Conservation (phyloP, 345 rosid species). For the Triadica sebifera region DNA sequence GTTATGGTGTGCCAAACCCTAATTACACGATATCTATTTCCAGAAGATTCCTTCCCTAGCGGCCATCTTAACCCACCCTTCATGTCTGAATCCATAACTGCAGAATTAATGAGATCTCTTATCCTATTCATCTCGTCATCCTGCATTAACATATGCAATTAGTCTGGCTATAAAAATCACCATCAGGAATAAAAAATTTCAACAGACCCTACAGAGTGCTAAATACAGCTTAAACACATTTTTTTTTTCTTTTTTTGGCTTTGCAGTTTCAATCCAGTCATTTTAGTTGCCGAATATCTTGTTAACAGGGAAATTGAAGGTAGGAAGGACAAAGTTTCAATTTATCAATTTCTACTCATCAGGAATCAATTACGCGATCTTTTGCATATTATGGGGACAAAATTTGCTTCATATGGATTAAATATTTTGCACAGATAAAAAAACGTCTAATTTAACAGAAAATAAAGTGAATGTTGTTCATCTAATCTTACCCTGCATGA, state of each 20-base stretch:
- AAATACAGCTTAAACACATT: not conserved
- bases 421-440: not conserved
- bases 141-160: slow-evolving; percentile 31
- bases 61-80: slow-evolving; percentile 80
- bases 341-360: too few species aligned
- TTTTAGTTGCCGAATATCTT: too few species aligned
- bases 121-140: slow-evolving; percentile 55
- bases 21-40: slow-evolving; percentile 38
- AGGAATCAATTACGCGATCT: too few species aligned
- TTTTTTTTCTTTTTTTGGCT: not conserved
- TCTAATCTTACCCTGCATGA: not conserved
- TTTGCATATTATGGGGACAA: too few species aligned
- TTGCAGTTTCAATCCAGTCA: not conserved
- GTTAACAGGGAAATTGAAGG: too few species aligned
- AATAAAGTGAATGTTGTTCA: not conserved
- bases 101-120: slow-evolving; percentile 40
- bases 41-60: slow-evolving; percentile 39
- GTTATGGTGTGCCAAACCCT: slow-evolving; percentile 47
- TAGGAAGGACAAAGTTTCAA: too few species aligned
- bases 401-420: not conserved
- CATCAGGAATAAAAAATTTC: not conserved
- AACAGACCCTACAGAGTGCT: not conserved
- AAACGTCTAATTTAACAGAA: not conserved
- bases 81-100: slow-evolving; percentile 51
- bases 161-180: not conserved